A percentile compares a stretch with the other conserved stretches of the same genome.
phyloP scores from a whole-genome alignment of 1,284 basidiomycete species.

The Singerocomus inundabilis region DNA sequence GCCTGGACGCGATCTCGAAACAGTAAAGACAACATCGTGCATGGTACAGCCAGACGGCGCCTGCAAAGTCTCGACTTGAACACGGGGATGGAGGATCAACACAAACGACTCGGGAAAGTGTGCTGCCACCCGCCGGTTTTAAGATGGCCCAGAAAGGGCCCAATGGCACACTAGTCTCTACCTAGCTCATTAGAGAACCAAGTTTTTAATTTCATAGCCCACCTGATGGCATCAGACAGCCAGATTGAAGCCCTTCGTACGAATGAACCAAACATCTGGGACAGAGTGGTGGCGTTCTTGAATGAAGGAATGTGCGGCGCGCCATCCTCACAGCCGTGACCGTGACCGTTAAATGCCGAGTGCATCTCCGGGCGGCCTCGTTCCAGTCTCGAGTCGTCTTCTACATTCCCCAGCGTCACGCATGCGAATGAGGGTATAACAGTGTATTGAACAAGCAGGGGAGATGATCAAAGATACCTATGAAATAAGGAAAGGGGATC shows the following conservation, averaged over 20 bases:
- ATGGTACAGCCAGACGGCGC: not conserved
- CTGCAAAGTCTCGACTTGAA: conserved; percentile 3
- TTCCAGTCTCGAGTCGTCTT: not conserved
- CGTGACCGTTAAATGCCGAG: no score
- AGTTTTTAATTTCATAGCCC: no score
- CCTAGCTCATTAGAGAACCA: no score
- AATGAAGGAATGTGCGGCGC: no score
- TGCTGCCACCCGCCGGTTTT: not conserved
- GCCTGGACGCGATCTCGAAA: conserved; percentile 1
- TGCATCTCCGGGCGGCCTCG: no score
- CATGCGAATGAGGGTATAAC: conserved; percentile 8
- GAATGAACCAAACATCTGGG: no score
- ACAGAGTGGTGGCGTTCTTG: no score
- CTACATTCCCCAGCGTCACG: not conserved
- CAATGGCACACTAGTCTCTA: no score
- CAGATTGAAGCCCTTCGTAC: no score
- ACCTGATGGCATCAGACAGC: no score
- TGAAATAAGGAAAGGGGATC: not conserved
- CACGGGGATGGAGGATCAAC: conserved; percentile 14
- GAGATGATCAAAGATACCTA: conserved; percentile 12
- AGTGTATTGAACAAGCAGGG: conserved; percentile 2
- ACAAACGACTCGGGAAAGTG: conserved; percentile 3
- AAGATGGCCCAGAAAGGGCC: not conserved
- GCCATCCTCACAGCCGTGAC: no score
- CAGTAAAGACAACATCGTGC: conserved; percentile 7